Base-by-base conservation (phyloP, 2,329 filamentous ascomycete genomes). In the Aspergillus sp. region DNA sequence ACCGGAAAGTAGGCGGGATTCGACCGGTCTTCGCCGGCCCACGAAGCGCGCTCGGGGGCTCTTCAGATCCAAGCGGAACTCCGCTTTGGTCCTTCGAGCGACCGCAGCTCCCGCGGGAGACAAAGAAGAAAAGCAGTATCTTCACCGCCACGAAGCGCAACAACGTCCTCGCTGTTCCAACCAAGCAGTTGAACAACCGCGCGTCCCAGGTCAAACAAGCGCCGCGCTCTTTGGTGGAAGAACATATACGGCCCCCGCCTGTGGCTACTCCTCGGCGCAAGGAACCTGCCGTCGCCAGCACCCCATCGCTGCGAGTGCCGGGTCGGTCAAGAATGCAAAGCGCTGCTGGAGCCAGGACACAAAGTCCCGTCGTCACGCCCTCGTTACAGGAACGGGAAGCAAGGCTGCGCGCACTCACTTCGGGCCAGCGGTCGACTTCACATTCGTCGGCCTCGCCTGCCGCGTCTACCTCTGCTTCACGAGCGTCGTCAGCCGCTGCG, bases 211-310 rank as follows among this genome's bases (percentile, higher is more conserved):
- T 77, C 14, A 69, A 57, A 17, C 67, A 67, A 45, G 73, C 75
- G 5, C 75, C 75, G 3, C 64, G 64, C 17, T 68, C 68, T 7
- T 62, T 78, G 19, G 64, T 78, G n/a, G 73, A 78, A 54, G 69
- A 70, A 36, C 71, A 74, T 49, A 69, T 69, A 17, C 66, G 61
- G 6, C 64, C 65, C 16, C 55, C 52, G 9, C 47, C 55, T 17
- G 16, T 13, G 4, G 34, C 55, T 36, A 29, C 52, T 5, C n/a
- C 63, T 32, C 52, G 42, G 21, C 56, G 57, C 31, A 54, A 57
- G 36, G 47, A 47, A 3, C 10, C 52, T 32, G 53, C 55, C 43
- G 41, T 14, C 14, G 40, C 40, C 7, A 17, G 40, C 9, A 29
- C 34, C 13, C 46, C 46, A 19, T 34, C 42, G 13, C 48, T 61